Conservation (phyloP, 2,329 filamentous ascomycete species). For the Shiraia bambusicola region DNA sequence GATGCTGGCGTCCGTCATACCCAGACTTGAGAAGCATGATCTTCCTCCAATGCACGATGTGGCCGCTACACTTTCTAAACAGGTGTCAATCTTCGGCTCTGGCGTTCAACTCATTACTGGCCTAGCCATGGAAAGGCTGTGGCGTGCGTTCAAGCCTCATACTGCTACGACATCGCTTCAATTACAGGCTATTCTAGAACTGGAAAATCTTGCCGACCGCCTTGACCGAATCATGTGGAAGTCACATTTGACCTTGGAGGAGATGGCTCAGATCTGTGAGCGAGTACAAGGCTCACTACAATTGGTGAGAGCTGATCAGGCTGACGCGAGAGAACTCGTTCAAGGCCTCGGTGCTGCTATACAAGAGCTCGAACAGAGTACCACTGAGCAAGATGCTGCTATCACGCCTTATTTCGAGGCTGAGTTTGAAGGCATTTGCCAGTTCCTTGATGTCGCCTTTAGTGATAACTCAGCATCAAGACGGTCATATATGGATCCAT, state of each 20-base stretch:
- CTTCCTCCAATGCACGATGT: conserved; percentile 28
- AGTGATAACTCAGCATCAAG: conserved; percentile 7
- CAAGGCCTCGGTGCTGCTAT: conserved; percentile 30
- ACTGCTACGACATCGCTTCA: conserved; percentile 47
- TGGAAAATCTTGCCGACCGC: conserved; percentile 50
- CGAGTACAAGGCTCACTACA: conserved; percentile 37
- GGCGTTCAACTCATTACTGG: conserved; percentile 75
- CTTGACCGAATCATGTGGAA: conserved; percentile 48
- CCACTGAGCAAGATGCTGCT: conserved; percentile 27
- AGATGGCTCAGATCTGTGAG: conserved; percentile 41
- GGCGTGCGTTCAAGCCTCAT: conserved; percentile 69
- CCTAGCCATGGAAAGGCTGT: conserved; percentile 76
- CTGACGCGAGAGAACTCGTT: conserved; percentile 34
- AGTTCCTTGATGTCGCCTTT: conserved; percentile 36
- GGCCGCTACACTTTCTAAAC: conserved; percentile 25
- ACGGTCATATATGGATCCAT: conserved; percentile 8
- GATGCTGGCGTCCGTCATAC: conserved; percentile 29
- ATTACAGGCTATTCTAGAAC: conserved; percentile 42
- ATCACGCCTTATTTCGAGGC: conserved; percentile 40
- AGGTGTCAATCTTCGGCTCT: conserved; percentile 57
- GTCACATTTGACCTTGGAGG: conserved; percentile 31
- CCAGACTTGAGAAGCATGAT: conserved; percentile 3
- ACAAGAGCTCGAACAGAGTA: conserved; percentile 31
- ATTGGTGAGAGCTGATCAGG: conserved; percentile 31
- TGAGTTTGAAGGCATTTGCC: conserved; percentile 43